Percentiles rank a stretch among this genome's conserved stretches.
phyloP scores from a whole-genome alignment of 2,329 filamentous ascomycete species.

The Aspergillus carbonarius region DNA sequence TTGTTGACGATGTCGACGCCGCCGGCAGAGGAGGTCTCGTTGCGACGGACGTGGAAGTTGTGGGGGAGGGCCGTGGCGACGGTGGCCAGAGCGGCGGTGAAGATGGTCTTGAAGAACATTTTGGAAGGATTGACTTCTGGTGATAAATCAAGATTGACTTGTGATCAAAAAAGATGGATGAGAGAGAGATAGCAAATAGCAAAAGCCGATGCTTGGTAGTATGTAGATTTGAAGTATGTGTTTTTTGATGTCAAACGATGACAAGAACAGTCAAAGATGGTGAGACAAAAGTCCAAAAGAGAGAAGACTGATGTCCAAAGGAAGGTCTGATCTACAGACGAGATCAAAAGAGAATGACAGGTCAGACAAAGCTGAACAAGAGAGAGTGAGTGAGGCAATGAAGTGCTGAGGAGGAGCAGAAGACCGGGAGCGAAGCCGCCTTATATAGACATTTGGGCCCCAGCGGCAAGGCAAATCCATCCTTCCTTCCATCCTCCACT shows the following conservation, averaged over 20 bases:
- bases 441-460: background rate
- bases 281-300: background rate
- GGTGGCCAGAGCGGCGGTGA: constrained; percentile 16
- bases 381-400: constrained; percentile 7
- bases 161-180: background rate
- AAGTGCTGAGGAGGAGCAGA: constrained; percentile 17
- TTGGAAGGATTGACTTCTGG: constrained; percentile 4
- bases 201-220: background rate
- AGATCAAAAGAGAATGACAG: constrained; percentile 19
- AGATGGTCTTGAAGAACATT: constrained; percentile 18
- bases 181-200: no score
- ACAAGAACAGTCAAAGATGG: no score
- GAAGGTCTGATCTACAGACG: constrained; percentile 25
- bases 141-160: background rate
- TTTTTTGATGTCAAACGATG: background rate
- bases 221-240: no score
- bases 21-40: constrained; percentile 21
- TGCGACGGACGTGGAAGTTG: constrained; percentile 28
- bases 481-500: no score
- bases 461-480: background rate
- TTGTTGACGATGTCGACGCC: constrained; percentile 41
- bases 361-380: constrained; percentile 13
- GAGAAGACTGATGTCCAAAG: constrained; percentile 5
- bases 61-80: constrained; percentile 17
- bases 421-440: background rate